Conservation (phyloP, 2,329 filamentous ascomycete species). For the Setomelanomma holmii region DNA sequence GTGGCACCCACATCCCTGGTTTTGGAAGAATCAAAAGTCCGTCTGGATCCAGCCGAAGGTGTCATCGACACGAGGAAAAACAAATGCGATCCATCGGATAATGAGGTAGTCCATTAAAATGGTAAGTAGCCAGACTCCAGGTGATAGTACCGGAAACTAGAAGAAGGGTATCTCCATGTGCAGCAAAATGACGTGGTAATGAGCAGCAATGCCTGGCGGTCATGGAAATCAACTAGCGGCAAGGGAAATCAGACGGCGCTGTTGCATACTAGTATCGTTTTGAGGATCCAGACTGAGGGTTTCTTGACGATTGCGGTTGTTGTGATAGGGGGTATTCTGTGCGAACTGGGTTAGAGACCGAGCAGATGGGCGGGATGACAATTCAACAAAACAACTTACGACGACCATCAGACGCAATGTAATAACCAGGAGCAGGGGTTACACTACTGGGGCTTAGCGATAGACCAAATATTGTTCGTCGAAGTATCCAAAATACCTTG, state of each 20-base stretch:
- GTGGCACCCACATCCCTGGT: slow-evolving; percentile 22
- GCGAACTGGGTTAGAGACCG: slow-evolving; percentile 23
- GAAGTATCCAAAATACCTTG: slow-evolving; percentile 53
- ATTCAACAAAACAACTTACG: slow-evolving; percentile 38
- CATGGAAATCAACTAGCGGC: slow-evolving; percentile 29
- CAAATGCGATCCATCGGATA: slow-evolving; percentile 27
- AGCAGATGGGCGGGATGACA: background rate
- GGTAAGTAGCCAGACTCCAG: slow-evolving; percentile 38
- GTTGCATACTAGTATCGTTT: slow-evolving; percentile 16
- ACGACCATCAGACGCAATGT: slow-evolving; percentile 47
- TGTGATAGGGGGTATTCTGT: slow-evolving; percentile 44
- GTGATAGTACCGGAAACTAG: slow-evolving; percentile 38
- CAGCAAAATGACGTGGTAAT: slow-evolving; percentile 39
- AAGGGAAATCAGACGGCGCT: slow-evolving; percentile 15
- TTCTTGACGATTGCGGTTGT: slow-evolving; percentile 33
- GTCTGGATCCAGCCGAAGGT: slow-evolving; percentile 36
- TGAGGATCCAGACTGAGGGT: slow-evolving; percentile 30
- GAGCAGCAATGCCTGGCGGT: slow-evolving; percentile 34
- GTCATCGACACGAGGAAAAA: slow-evolving; percentile 6
- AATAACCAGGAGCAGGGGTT: slow-evolving; percentile 43
- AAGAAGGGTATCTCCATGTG: slow-evolving; percentile 47
- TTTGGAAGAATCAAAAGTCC: slow-evolving; percentile 26
- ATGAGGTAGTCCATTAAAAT: slow-evolving; percentile 35
- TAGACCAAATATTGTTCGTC: slow-evolving; percentile 48
- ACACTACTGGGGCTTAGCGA: slow-evolving; percentile 48